Evolutionary conservation across 108 stramenopile genomes (phyloP).

Genomic region (Conticribra weissflogii): DNA sequence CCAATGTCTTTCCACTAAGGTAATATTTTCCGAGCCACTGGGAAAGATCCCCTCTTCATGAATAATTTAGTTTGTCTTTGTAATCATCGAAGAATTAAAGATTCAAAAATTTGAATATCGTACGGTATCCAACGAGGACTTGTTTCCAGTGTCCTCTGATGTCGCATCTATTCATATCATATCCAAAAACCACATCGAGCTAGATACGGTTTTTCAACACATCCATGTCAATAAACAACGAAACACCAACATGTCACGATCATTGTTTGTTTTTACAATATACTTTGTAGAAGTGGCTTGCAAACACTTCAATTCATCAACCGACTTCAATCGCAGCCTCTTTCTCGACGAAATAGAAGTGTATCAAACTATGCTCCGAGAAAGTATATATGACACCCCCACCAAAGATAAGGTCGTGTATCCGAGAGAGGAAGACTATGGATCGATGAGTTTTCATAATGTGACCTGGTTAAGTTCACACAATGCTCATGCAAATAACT

Average conservation of each 20-base stretch:
- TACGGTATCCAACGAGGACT: too few relatives aligned
- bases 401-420: background rate
- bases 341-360: background rate
- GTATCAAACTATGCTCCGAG: background rate
- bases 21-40: too few relatives aligned
- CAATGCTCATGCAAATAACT: constrained; percentile 10
- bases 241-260: background rate
- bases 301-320: background rate
- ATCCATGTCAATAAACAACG: constrained; percentile 8
- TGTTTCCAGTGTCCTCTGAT: too few relatives aligned
- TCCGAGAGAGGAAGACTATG: background rate
- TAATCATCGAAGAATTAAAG: too few relatives aligned
- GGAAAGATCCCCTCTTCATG: too few relatives aligned
- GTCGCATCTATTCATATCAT: too few relatives aligned
- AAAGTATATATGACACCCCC: background rate
- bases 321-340: too few relatives aligned
- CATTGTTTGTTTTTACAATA: background rate
- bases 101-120: too few relatives aligned
- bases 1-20: too few relatives aligned
- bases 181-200: too few relatives aligned
- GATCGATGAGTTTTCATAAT: background rate
- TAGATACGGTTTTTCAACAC: constrained; percentile 10
- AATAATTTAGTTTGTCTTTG: too few relatives aligned
- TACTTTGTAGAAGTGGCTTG: background rate
- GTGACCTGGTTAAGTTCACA: background rate